phyloP scores from a whole-genome alignment of 768 basidiomycete species.

The Russula brevipes region DNA sequence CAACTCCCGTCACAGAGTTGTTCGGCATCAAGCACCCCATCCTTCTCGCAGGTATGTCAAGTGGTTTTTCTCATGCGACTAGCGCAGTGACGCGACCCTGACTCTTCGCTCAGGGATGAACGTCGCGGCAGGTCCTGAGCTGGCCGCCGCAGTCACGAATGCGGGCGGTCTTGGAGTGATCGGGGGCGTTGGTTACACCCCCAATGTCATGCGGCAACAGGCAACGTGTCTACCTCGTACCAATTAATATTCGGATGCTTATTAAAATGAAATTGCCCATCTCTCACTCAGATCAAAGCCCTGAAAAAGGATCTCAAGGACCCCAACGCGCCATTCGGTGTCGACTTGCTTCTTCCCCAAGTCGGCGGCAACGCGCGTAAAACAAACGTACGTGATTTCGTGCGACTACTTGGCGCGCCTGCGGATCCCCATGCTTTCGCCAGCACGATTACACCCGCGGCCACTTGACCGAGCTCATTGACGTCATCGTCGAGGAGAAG shows the following conservation, averaged over 20 bases:
- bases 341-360: constrained; percentile 85
- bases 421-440: constrained; percentile 14
- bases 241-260: neutral
- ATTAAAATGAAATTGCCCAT: neutral
- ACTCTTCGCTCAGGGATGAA: constrained; percentile 48
- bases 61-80: neutral
- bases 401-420: no score
- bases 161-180: constrained; percentile 92
- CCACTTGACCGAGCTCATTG: constrained; percentile 72
- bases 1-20: constrained; percentile 82
- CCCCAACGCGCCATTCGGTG: constrained; percentile 80
- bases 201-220: constrained; percentile 73
- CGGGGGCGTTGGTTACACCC: constrained; percentile 84
- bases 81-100: neutral
- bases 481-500: constrained; percentile 91
- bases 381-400: constrained; percentile 59
- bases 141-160: constrained; percentile 91
- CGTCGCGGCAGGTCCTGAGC: constrained; percentile 68
- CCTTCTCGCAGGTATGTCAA: constrained; percentile 62
- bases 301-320: constrained; percentile 70
- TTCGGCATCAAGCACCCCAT: constrained; percentile 88
- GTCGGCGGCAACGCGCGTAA: constrained; percentile 84
- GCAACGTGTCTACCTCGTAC: constrained; percentile 36
- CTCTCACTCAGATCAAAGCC: constrained; percentile 50
- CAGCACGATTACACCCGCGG: constrained; percentile 90